Evolutionary conservation across 805 yeast genomes (phyloP).

Genomic region (Isabelozyma rhagii): DNA sequence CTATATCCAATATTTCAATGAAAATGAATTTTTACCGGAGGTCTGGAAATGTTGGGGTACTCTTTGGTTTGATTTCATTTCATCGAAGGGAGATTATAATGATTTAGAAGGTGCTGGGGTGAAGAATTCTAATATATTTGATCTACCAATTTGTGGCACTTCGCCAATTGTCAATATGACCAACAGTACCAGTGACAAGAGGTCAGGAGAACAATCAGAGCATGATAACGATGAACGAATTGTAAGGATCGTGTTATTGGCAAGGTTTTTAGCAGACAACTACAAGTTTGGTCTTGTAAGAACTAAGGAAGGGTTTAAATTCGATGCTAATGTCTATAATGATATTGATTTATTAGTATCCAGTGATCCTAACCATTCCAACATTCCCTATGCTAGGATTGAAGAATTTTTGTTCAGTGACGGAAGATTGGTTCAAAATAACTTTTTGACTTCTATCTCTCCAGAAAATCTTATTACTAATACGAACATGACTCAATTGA

Average conservation of each 20-base stretch:
- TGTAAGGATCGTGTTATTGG: conserved; percentile 49
- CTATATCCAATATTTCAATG: conserved; percentile 48
- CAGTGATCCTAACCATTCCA: conserved; percentile 13
- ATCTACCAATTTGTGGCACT: conserved; percentile 64
- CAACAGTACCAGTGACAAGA: conserved; percentile 5
- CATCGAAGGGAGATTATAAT: conserved; percentile 50
- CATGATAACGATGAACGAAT: conserved; percentile 50
- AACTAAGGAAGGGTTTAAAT: conserved; percentile 44
- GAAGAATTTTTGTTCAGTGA: conserved; percentile 38
- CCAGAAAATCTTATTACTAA: conserved; percentile 22
- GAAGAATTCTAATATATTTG: conserved; percentile 51
- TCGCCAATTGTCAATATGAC: conserved; percentile 23
- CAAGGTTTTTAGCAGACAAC: conserved; percentile 48
- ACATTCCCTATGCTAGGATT: conserved; percentile 19
- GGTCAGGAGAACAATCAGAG: conserved; percentile 23
- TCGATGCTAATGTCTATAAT: conserved; percentile 25
- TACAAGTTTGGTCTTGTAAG: conserved; percentile 56
- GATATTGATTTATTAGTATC: conserved; percentile 20
- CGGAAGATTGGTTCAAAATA: conserved; percentile 39
- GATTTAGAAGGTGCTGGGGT: conserved; percentile 55
- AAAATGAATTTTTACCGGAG: conserved; percentile 65
- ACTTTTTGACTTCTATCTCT: conserved; percentile 34
- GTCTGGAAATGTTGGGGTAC: conserved; percentile 87
- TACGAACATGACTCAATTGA: conserved; percentile 5
- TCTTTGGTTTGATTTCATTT: conserved; percentile 67